Conservation (phyloP, 78 protist genomes). For the Dictyostelium brefeldianum region DNA sequence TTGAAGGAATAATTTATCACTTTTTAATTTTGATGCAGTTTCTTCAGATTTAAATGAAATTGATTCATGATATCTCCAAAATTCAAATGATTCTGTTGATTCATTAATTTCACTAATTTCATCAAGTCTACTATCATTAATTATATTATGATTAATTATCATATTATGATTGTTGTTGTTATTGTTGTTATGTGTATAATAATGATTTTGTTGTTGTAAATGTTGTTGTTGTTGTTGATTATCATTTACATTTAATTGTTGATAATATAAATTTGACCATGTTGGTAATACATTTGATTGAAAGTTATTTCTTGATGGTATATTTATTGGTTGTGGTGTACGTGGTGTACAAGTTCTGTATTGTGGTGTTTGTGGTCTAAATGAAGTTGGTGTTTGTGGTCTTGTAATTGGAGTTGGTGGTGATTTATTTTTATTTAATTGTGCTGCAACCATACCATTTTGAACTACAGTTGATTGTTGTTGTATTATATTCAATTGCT, state of each 20-base stretch:
- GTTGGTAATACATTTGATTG: slow-evolving; percentile 15
- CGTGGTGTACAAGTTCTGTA: slow-evolving; percentile 10
- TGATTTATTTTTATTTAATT: background rate
- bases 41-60: slow-evolving; percentile 6
- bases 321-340: slow-evolving; percentile 5
- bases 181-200: background rate
- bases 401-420: slow-evolving; percentile 10
- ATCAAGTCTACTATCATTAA: background rate
- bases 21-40: background rate
- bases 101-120: slow-evolving; percentile 8
- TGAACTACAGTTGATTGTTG: background rate
- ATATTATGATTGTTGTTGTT: background rate
- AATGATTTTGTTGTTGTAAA: background rate
- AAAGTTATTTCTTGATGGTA: background rate
- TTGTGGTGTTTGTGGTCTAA: slow-evolving; percentile 47
- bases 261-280: slow-evolving; percentile 25
- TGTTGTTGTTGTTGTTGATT: slow-evolving; percentile 7
- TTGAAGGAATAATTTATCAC: slow-evolving; percentile 13
- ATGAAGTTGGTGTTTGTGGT: slow-evolving; percentile 14
- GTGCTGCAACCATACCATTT: background rate
- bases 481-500: background rate
- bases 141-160: background rate
- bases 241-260: background rate
- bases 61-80: slow-evolving; percentile 22
- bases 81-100: slow-evolving; percentile 16